A percentile compares a stretch with the other conserved stretches of the same genome.
Conservation (phyloP, 306 rosid species). For the Begonia fuchsioides region DNA sequence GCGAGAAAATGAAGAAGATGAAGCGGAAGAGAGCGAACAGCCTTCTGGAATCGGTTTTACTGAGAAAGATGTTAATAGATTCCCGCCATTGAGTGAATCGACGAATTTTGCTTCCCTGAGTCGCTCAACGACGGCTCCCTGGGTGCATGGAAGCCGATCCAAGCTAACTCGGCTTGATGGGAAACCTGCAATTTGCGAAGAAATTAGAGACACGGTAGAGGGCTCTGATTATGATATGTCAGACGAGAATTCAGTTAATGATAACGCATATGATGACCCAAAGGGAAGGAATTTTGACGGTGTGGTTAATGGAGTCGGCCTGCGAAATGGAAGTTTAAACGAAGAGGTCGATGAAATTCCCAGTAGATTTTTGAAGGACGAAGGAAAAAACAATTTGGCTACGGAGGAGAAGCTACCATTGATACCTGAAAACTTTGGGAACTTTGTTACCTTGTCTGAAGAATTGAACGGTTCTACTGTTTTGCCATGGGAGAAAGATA, state of each 20-base stretch:
- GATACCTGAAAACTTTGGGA: constrained; percentile 1
- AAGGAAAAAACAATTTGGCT: constrained; percentile 8
- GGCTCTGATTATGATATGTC: constrained; percentile 10
- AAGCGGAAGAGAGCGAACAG: background rate
- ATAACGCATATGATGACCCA: constrained; percentile 1
- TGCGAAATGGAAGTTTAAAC: constrained; percentile 2
- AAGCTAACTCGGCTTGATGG: constrained; percentile 5
- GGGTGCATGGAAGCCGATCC: constrained; percentile 39
- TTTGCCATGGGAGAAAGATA: constrained; percentile 17
- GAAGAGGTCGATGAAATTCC: constrained; percentile 10
- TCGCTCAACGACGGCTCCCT: constrained; percentile 35
- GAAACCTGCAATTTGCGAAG: constrained; percentile 10
- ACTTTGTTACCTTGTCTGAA: constrained; percentile 2
- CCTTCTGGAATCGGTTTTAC: constrained; percentile 7
- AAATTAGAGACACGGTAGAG: background rate
- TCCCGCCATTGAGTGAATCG: constrained; percentile 14
- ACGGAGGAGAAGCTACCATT: constrained; percentile 2
- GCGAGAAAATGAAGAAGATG: background rate
- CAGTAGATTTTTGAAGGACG: constrained; percentile 3
- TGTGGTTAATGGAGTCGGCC: background rate
- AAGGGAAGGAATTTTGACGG: constrained; percentile 1
- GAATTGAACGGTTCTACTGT: constrained; percentile 7
- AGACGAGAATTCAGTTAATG: background rate
- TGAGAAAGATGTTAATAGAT: constrained; percentile 1
- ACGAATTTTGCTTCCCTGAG: constrained; percentile 23